These are phyloP conservation scores for Eucalyptus camaldulensis DNA, from an alignment of 345 rosid genomes.

Conservation along the genomic window DNA sequence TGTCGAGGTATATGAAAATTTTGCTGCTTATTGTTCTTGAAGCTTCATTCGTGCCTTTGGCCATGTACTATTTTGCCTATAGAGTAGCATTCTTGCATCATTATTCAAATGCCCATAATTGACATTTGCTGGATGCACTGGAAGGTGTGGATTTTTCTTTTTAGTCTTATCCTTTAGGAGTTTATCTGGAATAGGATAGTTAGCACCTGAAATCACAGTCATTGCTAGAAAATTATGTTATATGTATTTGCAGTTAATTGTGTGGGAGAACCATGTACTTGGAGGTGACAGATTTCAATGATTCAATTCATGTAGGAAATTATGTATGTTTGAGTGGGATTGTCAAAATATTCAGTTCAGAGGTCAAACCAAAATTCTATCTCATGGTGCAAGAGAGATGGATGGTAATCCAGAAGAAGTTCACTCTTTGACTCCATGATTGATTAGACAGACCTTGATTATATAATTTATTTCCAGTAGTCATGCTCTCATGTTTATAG, in stretches of 20 bases:
- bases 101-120: not conserved
- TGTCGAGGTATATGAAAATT: constrained; percentile 51
- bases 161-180: too few relatives aligned
- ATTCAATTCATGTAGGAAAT: too few relatives aligned
- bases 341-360: too few relatives aligned
- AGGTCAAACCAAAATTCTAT: not conserved
- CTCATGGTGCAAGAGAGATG: not conserved
- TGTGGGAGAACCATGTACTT: too few relatives aligned
- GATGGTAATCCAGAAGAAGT: not conserved
- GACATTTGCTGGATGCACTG: too few relatives aligned
- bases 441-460: not conserved
- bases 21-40: not conserved
- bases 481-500: not conserved
- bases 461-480: not conserved
- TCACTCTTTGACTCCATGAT: not conserved
- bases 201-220: too few relatives aligned
- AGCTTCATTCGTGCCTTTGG: not conserved
- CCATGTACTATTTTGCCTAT: not conserved
- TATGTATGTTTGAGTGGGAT: too few relatives aligned
- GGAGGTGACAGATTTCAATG: too few relatives aligned
- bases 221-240: too few relatives aligned
- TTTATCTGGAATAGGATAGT: too few relatives aligned
- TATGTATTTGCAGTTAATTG: too few relatives aligned
- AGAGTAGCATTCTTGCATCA: not conserved
- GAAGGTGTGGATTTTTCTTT: too few relatives aligned